Evolutionary conservation across 306 rosid genomes (phyloP).

Genomic region (Vachellia collinsii): DNA sequence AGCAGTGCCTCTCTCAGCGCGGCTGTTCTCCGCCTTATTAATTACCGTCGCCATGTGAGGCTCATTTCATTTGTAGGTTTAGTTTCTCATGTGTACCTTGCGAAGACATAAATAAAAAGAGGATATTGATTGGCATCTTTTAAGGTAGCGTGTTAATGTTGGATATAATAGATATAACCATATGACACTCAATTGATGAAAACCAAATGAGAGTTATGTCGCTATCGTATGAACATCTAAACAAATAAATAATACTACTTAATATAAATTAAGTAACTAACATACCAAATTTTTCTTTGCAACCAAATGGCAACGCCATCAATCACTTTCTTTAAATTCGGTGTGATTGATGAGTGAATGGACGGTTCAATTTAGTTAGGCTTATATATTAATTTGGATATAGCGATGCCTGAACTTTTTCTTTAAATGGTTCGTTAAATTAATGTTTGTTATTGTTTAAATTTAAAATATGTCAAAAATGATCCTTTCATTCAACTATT

Average conservation of each 20-base stretch:
- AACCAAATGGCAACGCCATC: constrained; percentile 5
- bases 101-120: not conserved
- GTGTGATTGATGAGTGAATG: not conserved
- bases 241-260: too few species aligned
- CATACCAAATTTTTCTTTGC: not conserved
- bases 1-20: too few species aligned
- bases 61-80: not conserved
- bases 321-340: not conserved
- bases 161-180: not conserved
- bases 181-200: not conserved
- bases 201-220: not conserved
- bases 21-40: too few species aligned
- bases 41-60: not conserved
- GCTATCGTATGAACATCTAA: too few species aligned
- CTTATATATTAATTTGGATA: not conserved
- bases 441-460: not conserved
- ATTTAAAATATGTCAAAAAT: not conserved
- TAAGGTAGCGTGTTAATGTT: constrained; percentile 4
- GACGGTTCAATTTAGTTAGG: not conserved
- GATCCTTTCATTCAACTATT: not conserved
- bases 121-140: not conserved
- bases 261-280: too few species aligned
- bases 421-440: constrained; percentile 32
- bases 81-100: not conserved
- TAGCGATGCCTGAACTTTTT: not conserved